Base-by-base conservation (phyloP, 2,329 filamentous ascomycete species). In the Alternaria postmessia region DNA sequence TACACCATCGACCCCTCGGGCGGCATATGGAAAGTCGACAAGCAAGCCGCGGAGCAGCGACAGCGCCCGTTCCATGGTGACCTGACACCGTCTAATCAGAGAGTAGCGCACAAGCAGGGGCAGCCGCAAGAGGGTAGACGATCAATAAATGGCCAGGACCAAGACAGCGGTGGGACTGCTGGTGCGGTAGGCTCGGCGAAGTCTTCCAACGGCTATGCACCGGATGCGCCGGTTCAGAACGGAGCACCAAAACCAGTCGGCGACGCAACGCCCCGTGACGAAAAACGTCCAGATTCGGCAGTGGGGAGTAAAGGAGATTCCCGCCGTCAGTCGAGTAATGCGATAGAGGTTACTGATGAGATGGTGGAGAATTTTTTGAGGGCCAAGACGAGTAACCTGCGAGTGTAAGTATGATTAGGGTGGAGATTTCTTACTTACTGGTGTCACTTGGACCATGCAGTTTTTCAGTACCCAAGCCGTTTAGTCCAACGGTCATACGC, bases 1-100 rank as follows among this genome's bases (percentile, higher is more conserved):
- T 76, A 69, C 44, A 68, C 64, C 7, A 57, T 76, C 7, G 70
- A 75, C 61, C 59, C 51, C 3, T 28, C 63, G 34, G 67, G 69
- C 7, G 75, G 74, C 6, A 68, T 76, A 14, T 78, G 75, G 76
- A 78, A 75, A 57, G 65, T 73, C 3, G 64, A 76, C 47, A 57
- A 36, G 32, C 65, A 75, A 26, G 67, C 67, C 9, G 53, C 75
- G 8, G 42, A 53, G 54, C 69, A 59, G 7, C 60, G 61, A 7
- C 63, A 67, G 39, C 74, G 64, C 46, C 75, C 75, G 7, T 77
- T 70, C 49, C 75, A 75, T 60, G 74, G 65, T 2, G 61, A 70
- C 32, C 58, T 75, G 11, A 54, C 68, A 14, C 75, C 75, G 11
- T 68, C 67, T 4, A 73, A 72, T 43, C 52, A 70, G 41, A 60